phyloP scores from a whole-genome alignment of 139 green algal genomes.

The Monoraphidium neglectum region DNA sequence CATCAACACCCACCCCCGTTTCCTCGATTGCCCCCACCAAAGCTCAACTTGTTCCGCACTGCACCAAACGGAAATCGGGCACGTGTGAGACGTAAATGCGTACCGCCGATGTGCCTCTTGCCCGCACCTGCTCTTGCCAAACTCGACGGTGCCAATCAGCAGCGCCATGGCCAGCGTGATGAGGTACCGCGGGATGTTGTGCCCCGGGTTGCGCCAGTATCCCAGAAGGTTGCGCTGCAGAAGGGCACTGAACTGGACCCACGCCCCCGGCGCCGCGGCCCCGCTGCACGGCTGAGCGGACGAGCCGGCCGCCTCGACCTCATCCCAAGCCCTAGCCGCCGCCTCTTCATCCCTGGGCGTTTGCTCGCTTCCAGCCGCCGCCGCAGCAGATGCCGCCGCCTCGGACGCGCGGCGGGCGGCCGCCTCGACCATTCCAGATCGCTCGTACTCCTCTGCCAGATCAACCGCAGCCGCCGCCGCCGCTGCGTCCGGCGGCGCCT shows the following conservation, averaged over 20 bases:
- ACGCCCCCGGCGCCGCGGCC: neutral
- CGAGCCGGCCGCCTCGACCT: neutral
- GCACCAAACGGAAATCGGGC: no score
- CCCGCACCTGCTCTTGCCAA: neutral
- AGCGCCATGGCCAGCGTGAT: neutral
- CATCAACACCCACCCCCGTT: no score
- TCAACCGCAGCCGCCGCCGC: conserved; percentile 4
- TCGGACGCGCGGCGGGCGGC: no score
- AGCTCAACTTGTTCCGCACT: no score
- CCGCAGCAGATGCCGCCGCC: no score
- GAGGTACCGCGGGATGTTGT: neutral
- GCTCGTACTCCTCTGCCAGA: conserved; percentile 19
- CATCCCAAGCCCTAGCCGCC: no score
- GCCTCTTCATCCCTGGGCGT: no score
- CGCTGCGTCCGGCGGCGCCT: neutral
- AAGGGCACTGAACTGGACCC: conserved; percentile 11
- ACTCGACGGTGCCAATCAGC: neutral
- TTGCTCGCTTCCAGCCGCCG: no score
- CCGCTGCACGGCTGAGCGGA: neutral
- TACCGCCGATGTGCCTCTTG: no score
- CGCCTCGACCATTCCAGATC: conserved; percentile 9
- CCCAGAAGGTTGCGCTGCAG: conserved; percentile 1
- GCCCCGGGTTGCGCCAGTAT: conserved; percentile 35
- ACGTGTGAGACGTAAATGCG: no score
- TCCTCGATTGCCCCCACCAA: no score